phyloP scores from a whole-genome alignment of 2,329 filamentous ascomycete genomes.

The Venturia nashicola region DNA sequence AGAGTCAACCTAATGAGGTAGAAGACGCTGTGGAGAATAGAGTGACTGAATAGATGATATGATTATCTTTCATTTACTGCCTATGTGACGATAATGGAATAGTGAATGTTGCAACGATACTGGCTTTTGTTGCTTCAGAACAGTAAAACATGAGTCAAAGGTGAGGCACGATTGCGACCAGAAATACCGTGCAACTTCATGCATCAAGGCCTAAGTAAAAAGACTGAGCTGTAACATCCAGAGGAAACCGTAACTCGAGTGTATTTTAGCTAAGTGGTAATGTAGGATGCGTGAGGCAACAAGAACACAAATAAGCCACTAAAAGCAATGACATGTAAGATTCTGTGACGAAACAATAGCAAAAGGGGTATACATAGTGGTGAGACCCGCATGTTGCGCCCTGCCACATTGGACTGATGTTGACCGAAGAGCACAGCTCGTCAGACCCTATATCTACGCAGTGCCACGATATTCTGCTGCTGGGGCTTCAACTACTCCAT shows the following conservation, averaged over 20 bases:
- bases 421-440: not conserved
- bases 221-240: no score
- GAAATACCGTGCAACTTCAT: not conserved
- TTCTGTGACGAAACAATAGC: not conserved
- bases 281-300: not conserved
- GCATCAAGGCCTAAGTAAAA: not conserved
- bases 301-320: not conserved
- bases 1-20: not conserved
- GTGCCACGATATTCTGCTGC: not conserved
- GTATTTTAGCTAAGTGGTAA: not conserved
- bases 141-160: not conserved
- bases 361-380: not conserved
- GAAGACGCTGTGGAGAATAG: not conserved
- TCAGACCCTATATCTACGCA: not conserved
- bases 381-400: not conserved
- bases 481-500: slow-evolving; percentile 1
- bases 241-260: not conserved
- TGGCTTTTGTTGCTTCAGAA: not conserved
- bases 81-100: not conserved
- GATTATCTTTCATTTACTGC: not conserved
- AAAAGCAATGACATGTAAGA: not conserved
- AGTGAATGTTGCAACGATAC: not conserved
- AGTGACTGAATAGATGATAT: not conserved
- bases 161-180: not conserved
- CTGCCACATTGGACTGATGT: not conserved